Percentiles rank a stretch among this genome's conserved stretches.
These are phyloP conservation scores for Boletales sp. DNA, from an alignment of 768 basidiomycete species.

Conservation along the genomic window DNA sequence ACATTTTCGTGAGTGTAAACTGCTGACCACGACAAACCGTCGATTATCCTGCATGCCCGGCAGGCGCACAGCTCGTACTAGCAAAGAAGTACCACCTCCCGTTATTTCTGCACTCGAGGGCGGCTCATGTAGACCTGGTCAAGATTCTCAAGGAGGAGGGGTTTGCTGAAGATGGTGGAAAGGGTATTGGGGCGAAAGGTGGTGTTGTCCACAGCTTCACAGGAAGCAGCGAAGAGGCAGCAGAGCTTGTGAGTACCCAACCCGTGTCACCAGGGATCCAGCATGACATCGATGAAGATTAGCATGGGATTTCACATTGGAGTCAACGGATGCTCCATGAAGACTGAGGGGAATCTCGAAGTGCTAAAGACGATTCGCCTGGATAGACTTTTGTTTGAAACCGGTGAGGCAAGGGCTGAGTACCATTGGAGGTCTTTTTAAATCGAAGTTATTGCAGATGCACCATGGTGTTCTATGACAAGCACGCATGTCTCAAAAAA, in stretches of 20 bases:
- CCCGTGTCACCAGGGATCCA: neutral
- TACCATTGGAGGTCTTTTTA: neutral
- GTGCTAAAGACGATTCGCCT: slow-evolving; percentile 53
- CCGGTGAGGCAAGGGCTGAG: slow-evolving; percentile 42
- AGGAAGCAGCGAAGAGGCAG: slow-evolving; percentile 56
- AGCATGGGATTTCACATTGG: slow-evolving; percentile 61
- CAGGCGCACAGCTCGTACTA: slow-evolving; percentile 55
- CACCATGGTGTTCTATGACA: slow-evolving; percentile 72
- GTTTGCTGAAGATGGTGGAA: slow-evolving; percentile 55
- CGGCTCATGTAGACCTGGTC: slow-evolving; percentile 71
- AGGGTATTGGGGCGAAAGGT: slow-evolving; percentile 52
- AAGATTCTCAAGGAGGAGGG: slow-evolving; percentile 61
- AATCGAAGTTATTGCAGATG: slow-evolving; percentile 39
- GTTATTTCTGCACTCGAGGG: slow-evolving; percentile 76
- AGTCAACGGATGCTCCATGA: slow-evolving; percentile 75
- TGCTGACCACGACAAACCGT: neutral
- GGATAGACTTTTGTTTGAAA: slow-evolving; percentile 67
- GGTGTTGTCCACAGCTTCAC: slow-evolving; percentile 87
- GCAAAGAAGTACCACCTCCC: slow-evolving; percentile 73
- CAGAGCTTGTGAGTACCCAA: slow-evolving; percentile 56
- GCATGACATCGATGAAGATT: slow-evolving; percentile 40
- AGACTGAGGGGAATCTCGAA: slow-evolving; percentile 62
- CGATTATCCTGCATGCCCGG: neutral
- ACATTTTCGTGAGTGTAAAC: slow-evolving; percentile 54
- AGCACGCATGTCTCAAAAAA: slow-evolving; percentile 58